Evolutionary conservation across 345 rosid species (phyloP).

Genomic region (Euphorbia peplus): DNA sequence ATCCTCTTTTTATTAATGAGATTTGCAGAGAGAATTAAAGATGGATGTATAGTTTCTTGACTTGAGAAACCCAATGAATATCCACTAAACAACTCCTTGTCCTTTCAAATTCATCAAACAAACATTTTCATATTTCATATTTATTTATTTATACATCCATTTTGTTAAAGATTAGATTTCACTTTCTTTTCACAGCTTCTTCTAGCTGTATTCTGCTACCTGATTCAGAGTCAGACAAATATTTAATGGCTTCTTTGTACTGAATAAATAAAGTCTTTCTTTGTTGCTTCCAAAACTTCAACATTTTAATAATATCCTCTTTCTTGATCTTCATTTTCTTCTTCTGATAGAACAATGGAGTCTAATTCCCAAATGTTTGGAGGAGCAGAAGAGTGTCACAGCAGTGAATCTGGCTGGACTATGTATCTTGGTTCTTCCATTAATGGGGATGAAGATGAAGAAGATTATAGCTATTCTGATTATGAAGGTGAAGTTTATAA

Average conservation of each 20-base stretch:
- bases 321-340: neutral
- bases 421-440: conserved; percentile 58
- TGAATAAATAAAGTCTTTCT: conserved; percentile 10
- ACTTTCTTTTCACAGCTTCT: conserved; percentile 46
- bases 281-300: conserved; percentile 29
- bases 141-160: too few relatives aligned
- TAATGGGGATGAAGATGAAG: conserved; percentile 20
- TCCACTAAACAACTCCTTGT: conserved; percentile 41
- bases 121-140: conserved; percentile 22
- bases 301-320: neutral
- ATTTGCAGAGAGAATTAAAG: conserved; percentile 34
- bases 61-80: conserved; percentile 25
- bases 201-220: conserved; percentile 45
- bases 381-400: conserved; percentile 48
- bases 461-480: conserved; percentile 6
- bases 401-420: conserved; percentile 75
- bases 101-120: conserved; percentile 53
- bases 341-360: conserved; percentile 41
- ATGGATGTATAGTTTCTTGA: conserved; percentile 25
- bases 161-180: conserved; percentile 30
- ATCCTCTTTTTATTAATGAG: conserved; percentile 32
- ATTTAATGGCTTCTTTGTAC: conserved; percentile 29
- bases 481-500: neutral
- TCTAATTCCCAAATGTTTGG: conserved; percentile 43
- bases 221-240: conserved; percentile 41